phyloP scores from a whole-genome alignment of 305 asterid genomes.

The Fraxinus floribunda region DNA sequence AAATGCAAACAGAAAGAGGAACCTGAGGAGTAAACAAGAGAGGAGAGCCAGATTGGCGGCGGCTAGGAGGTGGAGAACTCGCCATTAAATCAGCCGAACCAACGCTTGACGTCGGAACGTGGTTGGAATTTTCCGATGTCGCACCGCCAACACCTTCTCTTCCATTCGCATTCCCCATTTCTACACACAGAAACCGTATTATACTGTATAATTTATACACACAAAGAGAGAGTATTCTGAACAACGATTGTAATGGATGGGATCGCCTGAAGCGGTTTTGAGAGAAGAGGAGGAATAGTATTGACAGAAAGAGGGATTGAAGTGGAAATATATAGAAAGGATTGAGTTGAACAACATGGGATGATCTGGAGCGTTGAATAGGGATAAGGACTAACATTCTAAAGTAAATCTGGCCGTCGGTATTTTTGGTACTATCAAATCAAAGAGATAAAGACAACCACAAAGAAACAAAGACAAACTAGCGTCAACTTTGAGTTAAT shows the following conservation, averaged over 20 bases:
- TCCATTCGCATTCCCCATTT: conserved; percentile 53
- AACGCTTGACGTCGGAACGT: conserved; percentile 35
- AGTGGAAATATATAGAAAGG: conserved; percentile 15
- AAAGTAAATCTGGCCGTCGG: conserved; percentile 16
- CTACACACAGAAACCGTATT: conserved; percentile 3
- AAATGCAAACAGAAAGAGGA: conserved; percentile 17
- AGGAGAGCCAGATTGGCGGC: conserved; percentile 45
- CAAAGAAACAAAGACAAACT: background rate
- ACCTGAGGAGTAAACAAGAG: conserved; percentile 53
- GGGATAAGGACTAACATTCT: conserved; percentile 32
- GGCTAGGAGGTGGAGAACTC: conserved; percentile 48
- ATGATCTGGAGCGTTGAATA: conserved; percentile 26
- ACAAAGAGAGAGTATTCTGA: background rate
- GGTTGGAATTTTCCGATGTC: conserved; percentile 29
- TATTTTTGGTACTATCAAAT: background rate
- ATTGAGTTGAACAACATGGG: conserved; percentile 39
- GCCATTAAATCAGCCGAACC: conserved; percentile 44
- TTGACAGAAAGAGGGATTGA: conserved; percentile 1
- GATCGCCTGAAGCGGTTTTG: conserved; percentile 23
- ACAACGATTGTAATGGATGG: conserved; percentile 16
- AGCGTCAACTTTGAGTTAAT: background rate
- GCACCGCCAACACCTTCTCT: conserved; percentile 36
- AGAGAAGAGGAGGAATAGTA: background rate
- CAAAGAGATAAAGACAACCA: background rate
- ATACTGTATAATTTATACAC: background rate